Base-by-base conservation (phyloP, 2,329 filamentous ascomycete species). In the Torrubiella hemipterigena region DNA sequence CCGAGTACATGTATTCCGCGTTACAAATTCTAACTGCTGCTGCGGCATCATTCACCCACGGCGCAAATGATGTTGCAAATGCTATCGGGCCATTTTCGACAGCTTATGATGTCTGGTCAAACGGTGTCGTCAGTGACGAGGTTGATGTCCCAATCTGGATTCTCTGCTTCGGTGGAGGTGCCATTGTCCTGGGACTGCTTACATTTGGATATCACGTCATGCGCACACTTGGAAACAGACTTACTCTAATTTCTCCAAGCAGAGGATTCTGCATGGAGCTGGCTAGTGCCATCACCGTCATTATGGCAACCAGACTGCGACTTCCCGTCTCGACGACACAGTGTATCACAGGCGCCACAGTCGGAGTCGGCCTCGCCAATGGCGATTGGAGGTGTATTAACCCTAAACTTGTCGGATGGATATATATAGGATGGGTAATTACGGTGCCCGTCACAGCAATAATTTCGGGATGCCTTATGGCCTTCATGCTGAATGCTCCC, bases 121-220 rank as follows among this genome's bases (percentile, higher is more conserved):
- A 51, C 2, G 66, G 66, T 11, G 42, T 44, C 5, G 49, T 62
- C 4, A 35, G 42, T 9, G 47, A 45, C 9, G 42, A 52, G n/a
- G 51, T 56, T 2, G 47, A 50, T 7, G 59, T 65, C 12, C 66
- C 65, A 2, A 41, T 64, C 23, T 71, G 67, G 63, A 55, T 69
- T 35, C 49, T 69, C 10, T 58, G 59, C 30, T 57, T 65, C 18
- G 62, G 65, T 12, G 64, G 64, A 35, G 48, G 55, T 1, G 52
- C 55, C 29, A 65, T 73, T 17, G 64, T 65, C 27, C 45, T 73
- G n/a, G 72, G 72, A n/a, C 56, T 77, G 36, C 58, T 67, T 52
- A 73, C 69, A 8, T 77, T 73, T 41, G 72, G 73, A 7, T 77
- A 75, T 49, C 71, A 76, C 44, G 73, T 77, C 44, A 73, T 73